Base-by-base conservation (phyloP, 495 filamentous ascomycete genomes). In the Penicillium taxi region DNA sequence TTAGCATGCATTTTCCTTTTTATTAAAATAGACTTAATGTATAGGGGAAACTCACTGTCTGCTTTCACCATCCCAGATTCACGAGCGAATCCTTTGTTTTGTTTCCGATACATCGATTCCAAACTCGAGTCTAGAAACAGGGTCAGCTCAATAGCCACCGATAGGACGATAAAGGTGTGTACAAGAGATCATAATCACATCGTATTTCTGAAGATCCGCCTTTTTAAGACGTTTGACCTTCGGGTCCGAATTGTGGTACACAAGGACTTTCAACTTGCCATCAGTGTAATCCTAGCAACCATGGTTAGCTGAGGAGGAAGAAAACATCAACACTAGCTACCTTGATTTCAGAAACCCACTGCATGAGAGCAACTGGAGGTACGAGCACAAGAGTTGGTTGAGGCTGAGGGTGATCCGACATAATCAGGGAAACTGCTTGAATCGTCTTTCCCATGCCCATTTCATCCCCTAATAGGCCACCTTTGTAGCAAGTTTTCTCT, bases 371-470 rank as follows among this genome's bases (percentile, higher is more conserved):
- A 36, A 98, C 91, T 2, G 91, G 93, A 9, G 91, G 91, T 1
- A 94, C 86, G 26, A 96, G 72, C 5, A 98, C 91, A 5, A 98
- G 65, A 3, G 89, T 85, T 4, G 91, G 86, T 21, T 77, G 57
- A 34, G 78, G 77, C 21, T 81, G 83, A 12, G 89, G 88, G 46
- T 82, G 94, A 53, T 98, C 89, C 5, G 88, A 94, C 89, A 96
- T 98, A 55, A 98, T 85, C 9, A 96, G 70, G 6, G 89, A 93
- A 5, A 98, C 88, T 2, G 91, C 88, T 55, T 98, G 91, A 25
- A 98, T 96, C 0, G 91, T 98, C 68, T 98, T 98, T 19, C 91
- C 91, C 74, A 96, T 91, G 13, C 88, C 88, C 88, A 96, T 96
- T 55, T 94, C 87, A 50, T 96, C 91, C 29, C 90, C 91, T 5